Base-by-base conservation (phyloP, 352 stramenopile species). In the Pythium oligandrum region DNA sequence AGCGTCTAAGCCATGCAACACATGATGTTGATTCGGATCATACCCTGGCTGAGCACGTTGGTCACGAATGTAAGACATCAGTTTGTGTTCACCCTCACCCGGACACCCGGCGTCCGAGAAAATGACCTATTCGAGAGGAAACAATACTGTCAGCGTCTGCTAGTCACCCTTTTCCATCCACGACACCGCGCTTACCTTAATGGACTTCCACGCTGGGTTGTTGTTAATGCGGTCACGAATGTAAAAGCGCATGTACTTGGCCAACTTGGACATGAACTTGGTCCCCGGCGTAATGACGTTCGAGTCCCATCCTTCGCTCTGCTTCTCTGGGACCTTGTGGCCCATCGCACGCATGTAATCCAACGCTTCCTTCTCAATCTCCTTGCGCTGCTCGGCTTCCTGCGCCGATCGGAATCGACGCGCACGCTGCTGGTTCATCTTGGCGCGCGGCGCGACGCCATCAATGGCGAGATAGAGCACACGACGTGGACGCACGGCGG, bases 231-330 rank as follows among this genome's bases (percentile, higher is more conserved):
- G 75, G 60, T 97, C 93, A n/a, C 92, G 83, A 51, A 98, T 84
- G 66, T 98, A 98, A 44, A 93, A 95, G 39, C 88, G 78, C 66
- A 97, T 57, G 64, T 94, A 79, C 57, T 97, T 96, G 46, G 89
- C 80, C 31, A 98, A 59, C 59, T 96, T 91, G 48, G 95, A 74
- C 96, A 99, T 98, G 69, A 99, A 99, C 58, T 95, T 91, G 26
- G 97, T 99, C 7, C 97, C 97, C 0, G 97, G 97, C 6, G 97
- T 99, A 72, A 99, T 99, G 37, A 99, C 95, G 78, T 99, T 99
- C 51, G 93, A 98, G 81, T 99, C 97, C 93, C 96, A 99, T 3
- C 82, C 61, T 46, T 88, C 81, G 44, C 87, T 68, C 54, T 96
- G 82, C 55, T 90, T 88, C 4, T 58, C 68, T 17, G 85, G 81